Evolutionary conservation across 768 basidiomycete species (phyloP), one percentile per base, ranked within the genome.

Genomic region (Kondoa subrosea): DNA sequence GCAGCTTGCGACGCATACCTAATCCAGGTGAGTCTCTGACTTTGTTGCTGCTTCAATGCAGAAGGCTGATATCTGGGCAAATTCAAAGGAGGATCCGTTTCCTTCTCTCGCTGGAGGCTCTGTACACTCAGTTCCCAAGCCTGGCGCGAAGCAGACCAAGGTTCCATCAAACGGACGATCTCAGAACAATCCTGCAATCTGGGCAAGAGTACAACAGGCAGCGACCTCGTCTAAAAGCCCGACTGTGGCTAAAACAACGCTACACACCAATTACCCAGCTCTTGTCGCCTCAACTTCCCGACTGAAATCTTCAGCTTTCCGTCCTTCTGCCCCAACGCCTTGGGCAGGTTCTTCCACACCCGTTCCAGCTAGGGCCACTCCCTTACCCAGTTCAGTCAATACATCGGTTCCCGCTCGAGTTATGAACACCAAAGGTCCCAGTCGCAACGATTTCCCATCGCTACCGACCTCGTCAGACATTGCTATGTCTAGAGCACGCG

Each of bases 1-100:
- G 74, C 79, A 0, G 86, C 88, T 0, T 88, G 92, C 86, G 88
- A 87, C 63, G 84, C 84, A 0, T 91, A 91, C 77, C 85, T 85
- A 67, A 80, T 88, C 31, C 88, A 93, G 83, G 88, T 89, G 72
- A 71, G 74, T n/a, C n/a, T n/a, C 50, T 65, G 40, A 0, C 4
- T 32, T 32, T n/a, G 4, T 31, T 14, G 0, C 34, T 63, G 15
- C 30, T 30, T 8, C 30, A 29, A 12, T 21, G n/a, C 61, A n/a
- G n/a, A n/a, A 31, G 21, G 16, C 27, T 31, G 16, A 32, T 30
- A 12, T 30, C 27, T 27, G n/a, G n/a, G n/a, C n/a, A n/a, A n/a
- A n/a, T 33, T 27, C 8, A 8, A 12, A 63, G 61, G 66, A 62
- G 14, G 66, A 67, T 26, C 29, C 34, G 3, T 69, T 69, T 60